These are phyloP conservation scores for Chrysanthemum lavandulifolium DNA, from an alignment of 129 eudicot species.

Conservation along the genomic window DNA sequence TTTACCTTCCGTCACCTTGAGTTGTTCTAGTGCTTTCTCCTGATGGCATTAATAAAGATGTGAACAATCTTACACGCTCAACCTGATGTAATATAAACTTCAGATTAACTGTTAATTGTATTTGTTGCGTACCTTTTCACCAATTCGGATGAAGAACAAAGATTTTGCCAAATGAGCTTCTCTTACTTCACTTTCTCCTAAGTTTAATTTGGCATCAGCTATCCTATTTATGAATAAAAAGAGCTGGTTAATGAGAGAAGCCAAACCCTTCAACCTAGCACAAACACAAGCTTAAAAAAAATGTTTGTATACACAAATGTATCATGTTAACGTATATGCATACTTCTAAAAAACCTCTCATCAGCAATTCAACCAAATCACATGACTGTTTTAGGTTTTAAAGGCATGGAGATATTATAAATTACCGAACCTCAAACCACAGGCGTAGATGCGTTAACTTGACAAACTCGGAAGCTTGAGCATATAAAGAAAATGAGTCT, in stretches of 20 bases:
- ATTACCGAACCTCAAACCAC: too few species aligned
- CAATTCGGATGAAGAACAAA: slow-evolving; percentile 73
- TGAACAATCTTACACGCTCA: not conserved
- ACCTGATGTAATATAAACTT: not conserved
- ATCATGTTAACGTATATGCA: not conserved
- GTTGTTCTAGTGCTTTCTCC: slow-evolving; percentile 94
- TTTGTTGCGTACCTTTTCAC: slow-evolving; percentile 53
- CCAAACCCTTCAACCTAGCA: not conserved
- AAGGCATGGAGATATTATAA: too few species aligned
- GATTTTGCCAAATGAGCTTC: slow-evolving; percentile 98
- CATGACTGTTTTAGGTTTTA: not conserved
- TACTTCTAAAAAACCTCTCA: not conserved
- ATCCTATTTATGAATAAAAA: slow-evolving; percentile 44
- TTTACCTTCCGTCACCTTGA: slow-evolving; percentile 81
- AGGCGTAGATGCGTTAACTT: too few species aligned
- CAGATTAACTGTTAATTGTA: not conserved
- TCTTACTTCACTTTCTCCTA: slow-evolving; percentile 98
- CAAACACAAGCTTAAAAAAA: slow-evolving; percentile 9
- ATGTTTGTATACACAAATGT: too few species aligned
- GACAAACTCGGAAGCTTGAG: too few species aligned
- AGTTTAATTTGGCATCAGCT: slow-evolving; percentile 92
- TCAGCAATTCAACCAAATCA: not conserved
- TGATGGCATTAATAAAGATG: slow-evolving; percentile 20
- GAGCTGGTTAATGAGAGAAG: slow-evolving; percentile 4
- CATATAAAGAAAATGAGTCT: too few species aligned